Base-by-base conservation (phyloP, 2,329 filamentous ascomycete genomes). In the Nannizzia gypsea region DNA sequence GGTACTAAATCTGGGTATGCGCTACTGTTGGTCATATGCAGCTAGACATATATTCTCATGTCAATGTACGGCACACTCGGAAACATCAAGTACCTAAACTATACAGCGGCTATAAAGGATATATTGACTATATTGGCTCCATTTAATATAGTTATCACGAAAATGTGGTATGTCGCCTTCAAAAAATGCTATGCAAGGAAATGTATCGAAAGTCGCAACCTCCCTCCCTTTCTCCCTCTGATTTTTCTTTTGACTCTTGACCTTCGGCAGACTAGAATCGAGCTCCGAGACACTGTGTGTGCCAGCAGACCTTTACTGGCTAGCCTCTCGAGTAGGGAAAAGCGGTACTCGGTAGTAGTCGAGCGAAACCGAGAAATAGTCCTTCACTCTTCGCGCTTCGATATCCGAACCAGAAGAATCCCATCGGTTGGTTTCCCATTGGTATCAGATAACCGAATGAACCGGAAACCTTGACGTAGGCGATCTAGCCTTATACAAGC, bases 401-500 rank as follows among this genome's bases (percentile, higher is more conserved):
- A 80, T 57, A 96, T 80, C 71, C 84, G 85, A 31, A 96, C 83
- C 61, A 97, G 73, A 57, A 97, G 68, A 13, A 84, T 79, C 0
- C 89, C 90, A 22, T 83, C 80, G 2, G 82, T 87, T 60, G 83
- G 73, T 31, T 78, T 76, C 0, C 89, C 89, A 63, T 84, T 80
- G 26, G 79, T 77, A 69, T 95, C 85, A 63, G 88, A 78, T 61
- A 97, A 75, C 66, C 86, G 87, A 60, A 97, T 78, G 65, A 96
- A 84, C 9, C 90, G 80, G 66, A 88, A 88, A 0, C 93, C 92
- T 36, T 81, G 76, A 62, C 83, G 83, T 61, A 96, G 72, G 6
- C 90, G 81, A 73, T 96, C 90, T 22, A 97, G 81, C 42, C 90
- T 81, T 66, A 95, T 85, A 68, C 90, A 96, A 1, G 88, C 85